Conservation (phyloP, 2,329 filamentous ascomycete species). For the Microthyrium microscopicum region DNA sequence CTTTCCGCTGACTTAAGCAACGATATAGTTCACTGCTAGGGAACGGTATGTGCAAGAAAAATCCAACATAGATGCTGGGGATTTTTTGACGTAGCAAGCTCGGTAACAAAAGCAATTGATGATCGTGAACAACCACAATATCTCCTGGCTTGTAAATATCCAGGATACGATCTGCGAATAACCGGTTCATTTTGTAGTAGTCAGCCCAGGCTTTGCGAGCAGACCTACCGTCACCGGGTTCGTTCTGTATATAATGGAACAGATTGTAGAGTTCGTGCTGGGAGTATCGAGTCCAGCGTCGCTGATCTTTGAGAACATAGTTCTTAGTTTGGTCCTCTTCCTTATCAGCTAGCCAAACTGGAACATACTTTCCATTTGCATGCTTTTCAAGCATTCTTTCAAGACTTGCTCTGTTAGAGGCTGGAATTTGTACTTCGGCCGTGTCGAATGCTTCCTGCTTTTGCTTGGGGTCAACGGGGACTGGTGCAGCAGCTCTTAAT, state of each 20-base stretch:
- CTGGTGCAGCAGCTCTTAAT: slow-evolving; percentile 54
- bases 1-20: slow-evolving; percentile 74
- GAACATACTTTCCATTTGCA: slow-evolving; percentile 61
- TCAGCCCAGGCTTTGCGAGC: slow-evolving; percentile 79
- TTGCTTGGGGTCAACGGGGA: slow-evolving; percentile 47
- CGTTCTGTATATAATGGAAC: slow-evolving; percentile 92
- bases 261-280: slow-evolving; percentile 85
- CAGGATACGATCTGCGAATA: slow-evolving; percentile 78
- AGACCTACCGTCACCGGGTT: slow-evolving; percentile 67
- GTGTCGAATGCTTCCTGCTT: slow-evolving; percentile 40
- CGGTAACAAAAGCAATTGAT: slow-evolving; percentile 79
- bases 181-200: slow-evolving; percentile 83
- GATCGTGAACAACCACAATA: slow-evolving; percentile 84
- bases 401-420: slow-evolving; percentile 47
- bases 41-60: slow-evolving; percentile 88
- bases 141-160: slow-evolving; percentile 85
- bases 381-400: slow-evolving; percentile 59
- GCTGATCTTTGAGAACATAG: slow-evolving; percentile 56
- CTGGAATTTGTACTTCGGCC: slow-evolving; percentile 50
- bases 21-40: slow-evolving; percentile 91
- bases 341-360: slow-evolving; percentile 74
- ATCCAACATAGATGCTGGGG: slow-evolving; percentile 82
- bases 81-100: slow-evolving; percentile 73
- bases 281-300: slow-evolving; percentile 75
- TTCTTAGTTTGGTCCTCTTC: slow-evolving; percentile 39